Evolutionary conservation across 495 filamentous ascomycete species (phyloP), one percentile per base, ranked within the genome.

Genomic region (Aspergillus wentii): DNA sequence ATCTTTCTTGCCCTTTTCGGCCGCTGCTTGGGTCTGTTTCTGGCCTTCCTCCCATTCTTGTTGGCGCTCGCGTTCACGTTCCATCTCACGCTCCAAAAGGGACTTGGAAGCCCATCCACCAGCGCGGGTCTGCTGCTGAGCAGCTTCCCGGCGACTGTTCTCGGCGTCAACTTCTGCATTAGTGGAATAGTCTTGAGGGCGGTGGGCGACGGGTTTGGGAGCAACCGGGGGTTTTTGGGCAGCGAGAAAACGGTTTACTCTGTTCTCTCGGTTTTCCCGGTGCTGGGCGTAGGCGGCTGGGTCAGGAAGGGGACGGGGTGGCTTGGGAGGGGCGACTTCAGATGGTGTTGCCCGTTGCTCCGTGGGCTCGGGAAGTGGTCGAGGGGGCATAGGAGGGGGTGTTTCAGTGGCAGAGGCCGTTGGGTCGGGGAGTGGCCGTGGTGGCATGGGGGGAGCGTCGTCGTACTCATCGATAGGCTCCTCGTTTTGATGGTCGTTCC

Each of bases 11-110:
- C 70, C 70, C 8, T 56, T 43, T 8, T 67, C 62, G 1, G 71
- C 71, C 5, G 76, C 80, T 30, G 70, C 69, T 33, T 75, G 68
- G 2, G 79, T 82, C 45, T 81, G 82, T 40, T 82, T 75, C 62
- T 96, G 92, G n/a, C 76, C 74, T 38, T 91, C 85, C 51, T 97
- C 92, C 92, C 92, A 98, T 50, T 98, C 92, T 35, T 77, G 72
- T 64, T 98, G 92, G 26, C 91, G 75, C 57, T 94, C 86, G 8
- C 94, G 76, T 63, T 98, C 92, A 46, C 85, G 76, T 60, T 98
- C 92, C 86, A 96, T 95, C 57, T 98, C 92, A 15, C 89, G 80
- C 62, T 95, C 89, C 1, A 97, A 72, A 5, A 98, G 73, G 3
- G 85, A 86, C 61, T 88, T 90, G 37, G 74, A 74, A 1, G 84